A percentile compares a stretch with the other conserved stretches of the same genome.
Evolutionary conservation across 129 eudicot genomes (phyloP).

Genomic region (Lactuca sativa): DNA sequence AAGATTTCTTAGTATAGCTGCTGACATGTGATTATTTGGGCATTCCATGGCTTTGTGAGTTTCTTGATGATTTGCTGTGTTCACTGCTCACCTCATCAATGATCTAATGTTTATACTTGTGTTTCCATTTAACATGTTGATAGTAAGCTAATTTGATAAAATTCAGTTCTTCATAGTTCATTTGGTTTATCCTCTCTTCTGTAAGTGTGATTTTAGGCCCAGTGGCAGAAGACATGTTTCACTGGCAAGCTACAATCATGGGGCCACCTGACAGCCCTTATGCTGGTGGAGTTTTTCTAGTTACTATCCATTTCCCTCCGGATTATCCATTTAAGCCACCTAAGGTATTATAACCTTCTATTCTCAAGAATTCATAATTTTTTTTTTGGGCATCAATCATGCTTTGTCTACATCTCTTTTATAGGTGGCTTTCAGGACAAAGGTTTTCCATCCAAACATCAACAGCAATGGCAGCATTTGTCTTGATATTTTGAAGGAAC

Average conservation of each 20-base stretch:
- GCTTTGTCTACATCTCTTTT: background rate
- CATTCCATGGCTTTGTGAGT: background rate
- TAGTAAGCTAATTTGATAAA: background rate
- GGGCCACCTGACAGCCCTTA: slow-evolving; percentile 72
- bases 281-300: slow-evolving; percentile 60
- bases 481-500: slow-evolving; percentile 69
- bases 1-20: background rate
- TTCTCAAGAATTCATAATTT: background rate
- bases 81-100: background rate
- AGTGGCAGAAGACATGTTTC: slow-evolving; percentile 73
- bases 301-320: slow-evolving; percentile 60
- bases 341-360: slow-evolving; percentile 34
- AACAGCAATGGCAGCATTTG: slow-evolving; percentile 67
- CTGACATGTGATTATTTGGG: background rate
- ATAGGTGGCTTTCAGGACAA: slow-evolving; percentile 50
- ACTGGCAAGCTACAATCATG: slow-evolving; percentile 73
- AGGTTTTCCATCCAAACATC: slow-evolving; percentile 47
- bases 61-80: background rate
- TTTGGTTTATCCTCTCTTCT: slow-evolving; percentile 8
- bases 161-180: slow-evolving; percentile 6
- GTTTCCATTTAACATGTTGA: background rate
- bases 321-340: slow-evolving; percentile 72
- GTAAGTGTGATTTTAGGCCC: slow-evolving; percentile 52
- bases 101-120: too few relatives aligned
- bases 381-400: too few relatives aligned